Evolutionary conservation across 306 rosid genomes (phyloP).

Genomic region (Quercus robur): DNA sequence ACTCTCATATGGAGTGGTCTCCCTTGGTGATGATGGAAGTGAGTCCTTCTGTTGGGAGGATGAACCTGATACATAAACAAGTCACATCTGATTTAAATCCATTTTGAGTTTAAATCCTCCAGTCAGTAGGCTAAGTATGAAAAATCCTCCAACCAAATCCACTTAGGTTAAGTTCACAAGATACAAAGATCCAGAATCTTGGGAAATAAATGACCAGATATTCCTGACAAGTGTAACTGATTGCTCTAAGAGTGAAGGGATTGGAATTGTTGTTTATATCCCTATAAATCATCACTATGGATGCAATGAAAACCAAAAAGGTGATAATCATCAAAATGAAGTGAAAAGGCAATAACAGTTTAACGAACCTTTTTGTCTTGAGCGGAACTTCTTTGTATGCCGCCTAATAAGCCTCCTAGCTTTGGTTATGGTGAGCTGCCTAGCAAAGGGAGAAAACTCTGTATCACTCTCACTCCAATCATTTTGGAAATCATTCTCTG

Average conservation of each 20-base stretch:
- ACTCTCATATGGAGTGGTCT: constrained; percentile 69
- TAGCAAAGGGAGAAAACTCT: constrained; percentile 85
- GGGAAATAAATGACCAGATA: background rate
- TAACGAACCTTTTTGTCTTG: constrained; percentile 78
- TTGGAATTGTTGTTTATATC: background rate
- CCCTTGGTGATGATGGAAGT: constrained; percentile 82
- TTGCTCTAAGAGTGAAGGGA: background rate
- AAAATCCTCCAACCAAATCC: background rate
- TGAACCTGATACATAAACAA: constrained; percentile 51
- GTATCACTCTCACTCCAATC: constrained; percentile 96
- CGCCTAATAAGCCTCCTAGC: constrained; percentile 90
- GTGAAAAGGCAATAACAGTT: constrained; percentile 3
- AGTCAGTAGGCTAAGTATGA: background rate
- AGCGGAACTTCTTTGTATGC: constrained; percentile 87
- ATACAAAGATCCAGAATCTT: background rate
- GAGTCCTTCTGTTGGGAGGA: constrained; percentile 85
- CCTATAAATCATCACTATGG: background rate
- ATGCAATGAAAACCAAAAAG: background rate
- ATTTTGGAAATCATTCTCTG: constrained; percentile 84
- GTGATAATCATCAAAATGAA: background rate
- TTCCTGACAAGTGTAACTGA: background rate
- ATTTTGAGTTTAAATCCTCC: constrained; percentile 22
- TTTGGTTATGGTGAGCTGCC: constrained; percentile 91
- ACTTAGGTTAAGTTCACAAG: background rate
- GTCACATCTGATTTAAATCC: background rate